Conservation (phyloP, 768 basidiomycete species). For the Hericium coralloides region DNA sequence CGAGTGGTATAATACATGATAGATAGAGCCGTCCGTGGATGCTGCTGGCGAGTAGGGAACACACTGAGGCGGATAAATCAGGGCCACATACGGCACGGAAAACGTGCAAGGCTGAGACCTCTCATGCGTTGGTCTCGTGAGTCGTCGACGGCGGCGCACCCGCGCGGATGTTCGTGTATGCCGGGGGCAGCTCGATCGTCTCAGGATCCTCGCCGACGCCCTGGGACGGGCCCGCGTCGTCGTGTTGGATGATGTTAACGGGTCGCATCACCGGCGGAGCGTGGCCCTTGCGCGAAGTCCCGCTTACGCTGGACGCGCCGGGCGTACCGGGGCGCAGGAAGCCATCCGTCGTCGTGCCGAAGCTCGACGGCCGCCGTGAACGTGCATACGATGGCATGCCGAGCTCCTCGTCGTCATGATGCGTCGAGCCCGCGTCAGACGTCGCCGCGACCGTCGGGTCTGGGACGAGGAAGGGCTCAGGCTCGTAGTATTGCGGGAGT, state of each 20-base stretch:
- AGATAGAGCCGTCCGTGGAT: background rate
- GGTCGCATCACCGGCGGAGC: conserved; percentile 47
- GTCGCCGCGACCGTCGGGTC: conserved; percentile 43
- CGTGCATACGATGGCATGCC: background rate
- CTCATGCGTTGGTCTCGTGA: too few species aligned
- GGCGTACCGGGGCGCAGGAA: conserved; percentile 12
- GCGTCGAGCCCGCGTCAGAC: conserved; percentile 24
- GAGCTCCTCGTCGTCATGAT: conserved; percentile 8
- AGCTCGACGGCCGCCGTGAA: conserved; percentile 13
- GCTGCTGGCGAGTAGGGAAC: background rate
- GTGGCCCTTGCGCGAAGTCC: conserved; percentile 36
- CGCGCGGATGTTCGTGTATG: conserved; percentile 55
- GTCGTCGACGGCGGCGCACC: background rate
- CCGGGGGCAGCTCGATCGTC: conserved; percentile 78
- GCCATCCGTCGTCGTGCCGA: background rate
- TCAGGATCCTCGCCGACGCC: conserved; percentile 39
- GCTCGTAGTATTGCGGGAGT: conserved; percentile 63
- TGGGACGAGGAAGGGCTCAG: conserved; percentile 68
- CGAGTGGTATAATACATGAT: background rate
- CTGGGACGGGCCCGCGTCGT: conserved; percentile 63
- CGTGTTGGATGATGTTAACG: conserved; percentile 78
- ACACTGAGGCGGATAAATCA: background rate
- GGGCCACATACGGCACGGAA: background rate
- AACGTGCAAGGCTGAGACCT: too few species aligned
- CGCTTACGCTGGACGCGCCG: conserved; percentile 20